These are phyloP conservation scores for Chlamydomonas reinhardtii DNA, from an alignment of 163 green algal genomes.

Conservation along the genomic window DNA sequence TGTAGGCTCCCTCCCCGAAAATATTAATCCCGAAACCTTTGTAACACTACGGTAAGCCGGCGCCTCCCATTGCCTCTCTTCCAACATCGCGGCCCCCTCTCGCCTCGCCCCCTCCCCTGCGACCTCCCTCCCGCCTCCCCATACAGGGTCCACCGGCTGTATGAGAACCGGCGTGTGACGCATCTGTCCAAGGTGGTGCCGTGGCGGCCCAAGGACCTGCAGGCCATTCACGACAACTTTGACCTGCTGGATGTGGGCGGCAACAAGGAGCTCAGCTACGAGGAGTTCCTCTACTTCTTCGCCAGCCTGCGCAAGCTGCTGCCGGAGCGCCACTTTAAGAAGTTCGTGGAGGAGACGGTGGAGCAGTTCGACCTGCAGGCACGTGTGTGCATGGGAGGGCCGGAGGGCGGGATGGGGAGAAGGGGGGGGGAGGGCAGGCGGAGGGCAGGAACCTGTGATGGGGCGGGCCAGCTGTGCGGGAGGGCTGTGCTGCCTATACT, in stretches of 20 bases:
- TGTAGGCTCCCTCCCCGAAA: too few relatives aligned
- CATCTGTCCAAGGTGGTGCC: conserved; percentile 42
- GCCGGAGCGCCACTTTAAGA: neutral
- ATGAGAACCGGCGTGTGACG: conserved; percentile 3
- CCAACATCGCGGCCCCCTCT: too few relatives aligned
- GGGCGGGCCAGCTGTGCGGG: too few relatives aligned
- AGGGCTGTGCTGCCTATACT: too few relatives aligned
- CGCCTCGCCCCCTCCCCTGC: too few relatives aligned
- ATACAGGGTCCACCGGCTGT: conserved; percentile 7
- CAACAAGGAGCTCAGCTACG: conserved; percentile 26
- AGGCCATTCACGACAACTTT: conserved; percentile 42
- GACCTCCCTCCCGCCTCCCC: neutral
- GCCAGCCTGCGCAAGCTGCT: conserved; percentile 10
- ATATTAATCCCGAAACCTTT: too few relatives aligned
- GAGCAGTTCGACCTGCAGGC: conserved; percentile 34
- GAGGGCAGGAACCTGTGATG: too few relatives aligned
- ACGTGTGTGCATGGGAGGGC: neutral
- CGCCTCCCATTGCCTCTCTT: too few relatives aligned
- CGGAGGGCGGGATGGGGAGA: neutral
- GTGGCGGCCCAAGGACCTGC: conserved; percentile 43
- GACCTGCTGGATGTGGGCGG: conserved; percentile 25
- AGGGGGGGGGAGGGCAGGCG: too few relatives aligned
- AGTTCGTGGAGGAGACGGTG: conserved; percentile 19
- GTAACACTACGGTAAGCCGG: too few relatives aligned
- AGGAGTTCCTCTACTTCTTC: conserved; percentile 43